Conservation (phyloP, 2,329 filamentous ascomycete species). For the Rhynchosporium secalis region DNA sequence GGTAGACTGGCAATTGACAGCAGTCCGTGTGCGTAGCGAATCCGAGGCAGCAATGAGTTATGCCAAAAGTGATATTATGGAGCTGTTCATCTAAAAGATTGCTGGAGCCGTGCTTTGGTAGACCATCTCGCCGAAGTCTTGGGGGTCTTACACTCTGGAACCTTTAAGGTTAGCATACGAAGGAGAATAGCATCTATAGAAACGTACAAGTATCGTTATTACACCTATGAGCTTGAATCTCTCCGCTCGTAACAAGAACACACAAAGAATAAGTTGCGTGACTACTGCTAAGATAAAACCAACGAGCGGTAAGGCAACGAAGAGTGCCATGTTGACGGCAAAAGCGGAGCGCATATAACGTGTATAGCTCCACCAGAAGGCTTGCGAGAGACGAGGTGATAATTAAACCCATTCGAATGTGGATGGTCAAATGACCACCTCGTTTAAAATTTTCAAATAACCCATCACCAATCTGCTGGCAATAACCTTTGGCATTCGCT, state of each 20-base stretch:
- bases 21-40: slow-evolving; percentile 8
- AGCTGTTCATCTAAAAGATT: neutral
- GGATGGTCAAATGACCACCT: neutral
- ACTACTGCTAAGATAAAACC: neutral
- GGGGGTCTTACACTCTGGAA: slow-evolving; percentile 6
- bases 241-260: neutral
- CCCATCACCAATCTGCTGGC: no score
- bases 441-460: neutral
- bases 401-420: neutral
- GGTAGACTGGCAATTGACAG: slow-evolving; percentile 1
- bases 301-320: neutral
- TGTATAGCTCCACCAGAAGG: neutral
- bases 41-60: slow-evolving; percentile 6
- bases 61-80: slow-evolving; percentile 7
- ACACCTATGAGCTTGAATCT: slow-evolving; percentile 32
- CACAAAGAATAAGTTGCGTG: neutral
- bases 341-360: neutral
- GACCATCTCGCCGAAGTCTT: slow-evolving; percentile 4
- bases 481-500: neutral
- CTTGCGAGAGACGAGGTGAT: neutral
- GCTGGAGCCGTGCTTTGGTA: neutral
- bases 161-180: neutral
- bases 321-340: neutral
- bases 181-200: neutral
- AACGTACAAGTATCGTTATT: neutral